These are phyloP conservation scores for Dorcoceras hygrometricum DNA, from an alignment of 257 asterid genomes.

Conservation along the genomic window DNA sequence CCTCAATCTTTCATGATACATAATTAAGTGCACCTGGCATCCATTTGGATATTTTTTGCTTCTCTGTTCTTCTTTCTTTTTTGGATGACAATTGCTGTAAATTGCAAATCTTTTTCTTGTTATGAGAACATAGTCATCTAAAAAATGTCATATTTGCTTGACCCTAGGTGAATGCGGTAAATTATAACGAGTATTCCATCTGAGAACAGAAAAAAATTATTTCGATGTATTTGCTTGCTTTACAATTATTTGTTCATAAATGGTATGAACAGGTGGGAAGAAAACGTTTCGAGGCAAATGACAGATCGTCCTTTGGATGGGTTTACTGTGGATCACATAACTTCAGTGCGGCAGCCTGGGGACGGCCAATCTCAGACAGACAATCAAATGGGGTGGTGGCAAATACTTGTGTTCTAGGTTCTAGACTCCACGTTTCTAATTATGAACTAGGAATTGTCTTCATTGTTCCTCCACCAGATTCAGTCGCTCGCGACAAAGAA, in stretches of 20 bases:
- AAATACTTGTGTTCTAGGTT: slow-evolving; percentile 51
- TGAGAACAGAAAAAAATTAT: neutral
- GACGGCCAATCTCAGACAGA: slow-evolving; percentile 57
- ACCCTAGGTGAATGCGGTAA: neutral
- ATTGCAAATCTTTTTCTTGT: neutral
- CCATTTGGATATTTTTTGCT: too few relatives aligned
- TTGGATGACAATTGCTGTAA: neutral
- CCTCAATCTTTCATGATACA: too few relatives aligned
- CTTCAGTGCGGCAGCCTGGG: slow-evolving; percentile 98
- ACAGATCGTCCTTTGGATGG: slow-evolving; percentile 72
- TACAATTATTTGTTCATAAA: slow-evolving; percentile 13
- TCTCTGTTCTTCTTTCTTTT: too few relatives aligned
- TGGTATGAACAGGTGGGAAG: slow-evolving; percentile 71
- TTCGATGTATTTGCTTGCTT: neutral
- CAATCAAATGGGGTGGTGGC: slow-evolving; percentile 24
- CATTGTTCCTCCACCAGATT: slow-evolving; percentile 55
- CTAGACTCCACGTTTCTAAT: slow-evolving; percentile 69
- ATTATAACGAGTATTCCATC: neutral
- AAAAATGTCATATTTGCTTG: neutral
- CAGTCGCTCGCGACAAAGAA: slow-evolving; percentile 23
- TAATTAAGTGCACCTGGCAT: too few relatives aligned
- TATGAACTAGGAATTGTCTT: slow-evolving; percentile 81
- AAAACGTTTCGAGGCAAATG: slow-evolving; percentile 54
- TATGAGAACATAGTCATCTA: neutral
- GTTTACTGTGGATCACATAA: slow-evolving; percentile 86